Evolutionary conservation across 2,329 filamentous ascomycete genomes (phyloP).

Genomic region (Tothia fuscella): DNA sequence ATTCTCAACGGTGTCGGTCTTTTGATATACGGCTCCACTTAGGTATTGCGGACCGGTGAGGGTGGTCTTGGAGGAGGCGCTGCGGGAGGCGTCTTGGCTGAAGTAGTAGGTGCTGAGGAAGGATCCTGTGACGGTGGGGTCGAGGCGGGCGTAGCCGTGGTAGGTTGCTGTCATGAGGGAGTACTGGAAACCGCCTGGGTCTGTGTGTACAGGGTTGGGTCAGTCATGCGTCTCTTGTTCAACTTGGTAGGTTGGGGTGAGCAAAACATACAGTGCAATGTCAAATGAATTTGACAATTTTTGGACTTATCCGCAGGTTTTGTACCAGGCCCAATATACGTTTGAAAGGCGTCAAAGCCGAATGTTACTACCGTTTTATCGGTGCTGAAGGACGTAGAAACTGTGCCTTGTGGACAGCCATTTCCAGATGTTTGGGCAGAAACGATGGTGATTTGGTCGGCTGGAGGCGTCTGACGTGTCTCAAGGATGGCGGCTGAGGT

Average conservation of each 20-base stretch:
- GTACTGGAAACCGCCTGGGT: constrained; percentile 7
- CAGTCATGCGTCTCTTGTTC: no score
- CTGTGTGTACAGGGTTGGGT: not conserved
- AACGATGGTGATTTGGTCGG: constrained; percentile 3
- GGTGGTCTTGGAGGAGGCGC: constrained; percentile 28
- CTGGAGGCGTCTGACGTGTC: constrained; percentile 13
- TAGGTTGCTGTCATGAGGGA: constrained; percentile 8
- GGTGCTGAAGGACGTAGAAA: constrained; percentile 29
- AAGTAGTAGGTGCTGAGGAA: constrained; percentile 8
- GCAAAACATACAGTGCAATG: constrained; percentile 38
- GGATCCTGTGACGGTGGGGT: constrained; percentile 1
- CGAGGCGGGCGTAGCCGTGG: constrained; percentile 5
- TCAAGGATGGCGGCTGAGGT: not conserved
- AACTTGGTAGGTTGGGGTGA: no score
- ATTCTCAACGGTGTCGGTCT: constrained; percentile 4
- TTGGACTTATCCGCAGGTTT: constrained; percentile 34
- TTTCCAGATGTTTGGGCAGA: not conserved
- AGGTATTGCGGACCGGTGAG: constrained; percentile 25
- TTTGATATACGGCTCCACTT: constrained; percentile 11
- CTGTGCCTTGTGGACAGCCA: constrained; percentile 8
- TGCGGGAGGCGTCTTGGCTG: constrained; percentile 1
- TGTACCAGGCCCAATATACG: constrained; percentile 18
- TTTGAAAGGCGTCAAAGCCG: constrained; percentile 6
- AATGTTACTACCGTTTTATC: constrained; percentile 5
- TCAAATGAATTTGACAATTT: constrained; percentile 43